Percentiles rank a stretch among this genome's conserved stretches.
Evolutionary conservation across 2,329 filamentous ascomycete genomes (phyloP).

Genomic region (Talaromyces piceae): DNA sequence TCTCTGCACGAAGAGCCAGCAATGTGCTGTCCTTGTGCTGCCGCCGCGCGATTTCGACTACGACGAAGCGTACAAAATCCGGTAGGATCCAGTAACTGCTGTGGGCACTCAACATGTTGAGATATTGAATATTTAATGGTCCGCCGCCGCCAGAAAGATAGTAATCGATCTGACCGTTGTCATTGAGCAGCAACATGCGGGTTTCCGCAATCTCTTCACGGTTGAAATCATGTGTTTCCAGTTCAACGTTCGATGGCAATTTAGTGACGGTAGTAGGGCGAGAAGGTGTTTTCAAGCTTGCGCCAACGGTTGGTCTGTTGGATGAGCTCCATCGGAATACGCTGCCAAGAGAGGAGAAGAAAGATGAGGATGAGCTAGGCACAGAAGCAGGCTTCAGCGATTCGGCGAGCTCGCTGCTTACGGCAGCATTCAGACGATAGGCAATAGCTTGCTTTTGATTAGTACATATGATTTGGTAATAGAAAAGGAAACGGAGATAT

Average conservation of each 20-base stretch:
- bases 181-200: conserved; percentile 79
- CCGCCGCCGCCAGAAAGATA: conserved; percentile 77
- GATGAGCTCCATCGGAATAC: conserved; percentile 51
- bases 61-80: conserved; percentile 86
- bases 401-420: conserved; percentile 72
- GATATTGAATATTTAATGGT: conserved; percentile 85
- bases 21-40: conserved; percentile 58
- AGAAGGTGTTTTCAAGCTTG: conserved; percentile 53
- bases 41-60: conserved; percentile 73
- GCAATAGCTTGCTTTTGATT: conserved; percentile 57
- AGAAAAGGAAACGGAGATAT: not conserved
- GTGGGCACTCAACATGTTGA: conserved; percentile 95
- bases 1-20: conserved; percentile 46
- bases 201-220: conserved; percentile 88
- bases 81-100: conserved; percentile 84
- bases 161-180: conserved; percentile 94
- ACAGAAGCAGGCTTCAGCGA: conserved; percentile 71
- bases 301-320: conserved; percentile 36
- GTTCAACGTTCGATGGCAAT: conserved; percentile 66
- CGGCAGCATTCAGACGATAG: conserved; percentile 82
- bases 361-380: conserved; percentile 61
- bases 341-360: conserved; percentile 58
- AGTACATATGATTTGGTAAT: conserved; percentile 45
- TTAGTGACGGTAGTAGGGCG: conserved; percentile 32
- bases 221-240: conserved; percentile 92